Percentiles rank a stretch among this genome's conserved stretches.
phyloP scores from a whole-genome alignment of 179 eudicot genomes.

The Patellifolia procumbens region DNA sequence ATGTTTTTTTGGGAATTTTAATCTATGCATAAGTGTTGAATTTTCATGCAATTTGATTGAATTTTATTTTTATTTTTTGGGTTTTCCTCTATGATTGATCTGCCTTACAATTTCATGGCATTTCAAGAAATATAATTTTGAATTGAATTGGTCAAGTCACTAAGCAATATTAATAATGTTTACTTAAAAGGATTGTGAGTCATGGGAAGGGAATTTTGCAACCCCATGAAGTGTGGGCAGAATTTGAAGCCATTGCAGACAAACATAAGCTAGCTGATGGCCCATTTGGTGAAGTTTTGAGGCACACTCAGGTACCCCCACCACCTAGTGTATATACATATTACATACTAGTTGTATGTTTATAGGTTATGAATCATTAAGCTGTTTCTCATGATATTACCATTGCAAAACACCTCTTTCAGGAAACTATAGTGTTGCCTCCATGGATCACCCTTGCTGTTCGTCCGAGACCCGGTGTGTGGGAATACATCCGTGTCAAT shows the following conservation, averaged over 20 bases:
- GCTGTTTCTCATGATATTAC: slow-evolving; percentile 2
- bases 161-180: background rate
- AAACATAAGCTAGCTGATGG: slow-evolving; percentile 43
- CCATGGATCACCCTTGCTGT: slow-evolving; percentile 75
- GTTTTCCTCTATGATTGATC: background rate
- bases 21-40: too few species aligned
- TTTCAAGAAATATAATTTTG: background rate
- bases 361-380: background rate
- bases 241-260: slow-evolving; percentile 44
- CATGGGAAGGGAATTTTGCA: slow-evolving; percentile 75
- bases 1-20: too few species aligned
- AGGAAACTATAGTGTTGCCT: slow-evolving; percentile 77
- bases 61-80: too few species aligned
- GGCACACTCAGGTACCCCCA: slow-evolving; percentile 52
- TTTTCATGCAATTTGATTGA: too few species aligned
- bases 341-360: background rate
- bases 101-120: background rate
- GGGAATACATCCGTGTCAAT: slow-evolving; percentile 73
- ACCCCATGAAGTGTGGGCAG: slow-evolving; percentile 63
- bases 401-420: background rate
- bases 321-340: background rate
- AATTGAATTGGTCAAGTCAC: background rate
- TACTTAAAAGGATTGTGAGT: slow-evolving; percentile 44
- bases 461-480: slow-evolving; percentile 77
- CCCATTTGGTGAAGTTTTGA: slow-evolving; percentile 67